Evolutionary conservation across 1,139 yeast genomes (phyloP), one percentile per base, ranked within the genome.

Genomic region (Kodamaea ohmeri): DNA sequence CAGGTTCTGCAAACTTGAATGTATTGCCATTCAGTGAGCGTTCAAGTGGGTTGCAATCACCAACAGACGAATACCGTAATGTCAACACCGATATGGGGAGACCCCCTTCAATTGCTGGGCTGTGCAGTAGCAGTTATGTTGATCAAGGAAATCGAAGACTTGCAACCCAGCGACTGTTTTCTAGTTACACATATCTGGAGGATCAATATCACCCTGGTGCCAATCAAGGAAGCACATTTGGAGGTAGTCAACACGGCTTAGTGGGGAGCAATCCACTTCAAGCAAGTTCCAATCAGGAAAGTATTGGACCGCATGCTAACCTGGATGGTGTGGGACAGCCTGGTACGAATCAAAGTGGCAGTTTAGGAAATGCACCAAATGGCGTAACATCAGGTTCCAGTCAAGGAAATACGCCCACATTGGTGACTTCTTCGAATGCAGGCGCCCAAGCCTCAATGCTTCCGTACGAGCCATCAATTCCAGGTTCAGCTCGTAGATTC

Each of bases 81-180:
- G 11, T 19, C 4, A 15, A 12, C 7, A 15, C 25, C n/a, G 32
- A 29, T 9, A 12, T 16, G 21, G 19, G 26, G 22, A 35, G 19
- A 41, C 41, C 48, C 4, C 43, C 49, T 2, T 49, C 52, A 2
- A 36, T 49, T 14, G 45, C 60, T 4, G 58, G 53, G 35, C 57
- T 61, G 6, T 48, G 49, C 34, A 52, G 45, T 34, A 56, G 61
- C 36, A 47, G 44, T 32, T 54, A 49, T 35, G 37, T 55, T 32
- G 61, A 58, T 4, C 41, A 30, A 11, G 36, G 42, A 11, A 52
- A 35, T 16, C 46, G 47, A 20, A 37, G 43, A 25, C 35, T 48
- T 13, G 37, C 31, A 13, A 38, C 46, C 11, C 53, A 48, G 28
- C 35, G 48, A 13, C 47, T 50, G 4, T 46, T 46, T 21, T 47